Percentiles rank a stretch among this genome's conserved stretches.
Conservation (phyloP, 345 rosid species). For the Acer yangbiense region DNA sequence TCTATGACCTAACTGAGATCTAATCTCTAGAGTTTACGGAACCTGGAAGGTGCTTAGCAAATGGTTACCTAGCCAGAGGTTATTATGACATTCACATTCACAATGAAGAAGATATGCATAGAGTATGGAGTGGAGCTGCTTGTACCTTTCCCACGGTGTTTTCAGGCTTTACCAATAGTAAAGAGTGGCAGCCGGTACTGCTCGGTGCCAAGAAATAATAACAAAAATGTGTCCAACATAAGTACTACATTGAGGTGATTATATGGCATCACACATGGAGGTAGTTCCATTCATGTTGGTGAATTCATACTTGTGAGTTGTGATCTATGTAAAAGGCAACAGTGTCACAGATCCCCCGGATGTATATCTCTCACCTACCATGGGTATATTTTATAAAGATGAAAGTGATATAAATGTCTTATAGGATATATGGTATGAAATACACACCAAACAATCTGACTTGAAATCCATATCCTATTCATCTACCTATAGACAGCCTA, state of each 20-base stretch:
- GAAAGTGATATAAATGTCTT: background rate
- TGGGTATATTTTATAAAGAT: background rate
- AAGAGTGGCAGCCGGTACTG: background rate
- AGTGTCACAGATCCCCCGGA: background rate
- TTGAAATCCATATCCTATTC: background rate
- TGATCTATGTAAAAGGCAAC: background rate
- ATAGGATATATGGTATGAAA: background rate
- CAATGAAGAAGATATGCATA: background rate
- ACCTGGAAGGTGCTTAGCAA: background rate
- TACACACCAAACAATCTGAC: background rate
- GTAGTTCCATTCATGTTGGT: background rate
- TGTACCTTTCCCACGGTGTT: background rate
- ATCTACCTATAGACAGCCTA: background rate
- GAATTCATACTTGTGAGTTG: background rate
- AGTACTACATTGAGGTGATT: background rate
- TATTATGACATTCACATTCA: background rate
- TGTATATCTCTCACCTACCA: background rate
- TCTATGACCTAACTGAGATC: background rate
- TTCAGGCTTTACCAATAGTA: background rate
- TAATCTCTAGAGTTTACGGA: background rate
- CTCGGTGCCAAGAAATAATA: background rate
- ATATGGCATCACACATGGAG: background rate
- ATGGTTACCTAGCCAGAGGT: background rate
- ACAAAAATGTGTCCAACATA: background rate
- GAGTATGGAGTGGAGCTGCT: background rate